Percentiles rank a stretch among this genome's conserved stretches.
phyloP scores from a whole-genome alignment of 257 asterid species.

The Solanum piurae region DNA sequence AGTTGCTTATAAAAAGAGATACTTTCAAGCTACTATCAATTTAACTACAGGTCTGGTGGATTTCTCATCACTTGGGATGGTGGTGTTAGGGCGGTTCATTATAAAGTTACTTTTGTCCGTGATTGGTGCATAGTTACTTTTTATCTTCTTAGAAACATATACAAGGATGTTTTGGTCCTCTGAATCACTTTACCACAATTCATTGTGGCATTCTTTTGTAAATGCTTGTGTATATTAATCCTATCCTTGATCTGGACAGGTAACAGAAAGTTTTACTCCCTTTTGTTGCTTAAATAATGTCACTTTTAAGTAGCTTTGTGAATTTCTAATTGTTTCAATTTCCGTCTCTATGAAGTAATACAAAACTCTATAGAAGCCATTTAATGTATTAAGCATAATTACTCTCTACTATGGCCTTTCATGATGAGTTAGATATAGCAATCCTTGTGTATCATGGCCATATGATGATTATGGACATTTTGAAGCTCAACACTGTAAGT shows the following conservation, averaged over 20 bases:
- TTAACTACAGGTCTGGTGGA: conserved; percentile 35
- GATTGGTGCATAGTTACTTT: conserved; percentile 84
- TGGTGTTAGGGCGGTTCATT: conserved; percentile 78
- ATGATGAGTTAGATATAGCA: not conserved
- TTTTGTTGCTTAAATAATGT: not conserved
- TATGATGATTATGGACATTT: not conserved
- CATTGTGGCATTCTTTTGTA: conserved; percentile 80
- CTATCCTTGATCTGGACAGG: conserved; percentile 90
- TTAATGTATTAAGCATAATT: not conserved
- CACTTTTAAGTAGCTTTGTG: not conserved
- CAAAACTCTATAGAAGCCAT: not conserved
- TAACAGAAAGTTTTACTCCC: not conserved
- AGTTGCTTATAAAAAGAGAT: not conserved
- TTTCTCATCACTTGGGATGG: conserved; percentile 78
- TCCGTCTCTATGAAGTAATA: not conserved
- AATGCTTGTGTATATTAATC: conserved; percentile 69
- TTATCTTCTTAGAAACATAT: conserved; percentile 22
- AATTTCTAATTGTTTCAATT: not conserved
- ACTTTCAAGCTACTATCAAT: not conserved
- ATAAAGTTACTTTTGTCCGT: conserved; percentile 64
- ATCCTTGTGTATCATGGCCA: not conserved
- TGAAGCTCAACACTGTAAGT: not conserved
- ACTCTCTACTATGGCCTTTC: not conserved
- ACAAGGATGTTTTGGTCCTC: conserved; percentile 95
- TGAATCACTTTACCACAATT: conserved; percentile 86